A percentile compares a stretch with the other conserved stretches of the same genome.
phyloP scores from a whole-genome alignment of 805 yeast species.

The Teunomyces stri region DNA sequence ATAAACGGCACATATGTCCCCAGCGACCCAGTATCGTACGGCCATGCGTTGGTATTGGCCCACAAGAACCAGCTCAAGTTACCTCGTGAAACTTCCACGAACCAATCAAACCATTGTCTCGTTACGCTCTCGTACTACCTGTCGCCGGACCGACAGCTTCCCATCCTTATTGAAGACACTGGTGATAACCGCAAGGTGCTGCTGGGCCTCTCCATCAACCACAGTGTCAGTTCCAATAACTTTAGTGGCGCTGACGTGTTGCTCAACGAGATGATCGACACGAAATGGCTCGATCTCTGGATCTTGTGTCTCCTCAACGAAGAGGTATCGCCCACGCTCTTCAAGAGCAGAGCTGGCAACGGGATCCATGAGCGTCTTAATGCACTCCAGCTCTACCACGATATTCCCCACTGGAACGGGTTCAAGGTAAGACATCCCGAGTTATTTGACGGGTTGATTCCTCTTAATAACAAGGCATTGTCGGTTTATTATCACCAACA shows the following conservation, averaged over 20 bases:
- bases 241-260: slow-evolving; percentile 5
- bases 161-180: slow-evolving; percentile 50
- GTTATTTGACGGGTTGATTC: slow-evolving; percentile 13
- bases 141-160: slow-evolving; percentile 49
- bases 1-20: slow-evolving; percentile 38
- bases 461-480: not conserved
- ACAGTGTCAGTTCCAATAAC: slow-evolving; percentile 8
- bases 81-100: slow-evolving; percentile 10
- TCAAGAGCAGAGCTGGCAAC: slow-evolving; percentile 9
- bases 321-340: slow-evolving; percentile 10
- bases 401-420: slow-evolving; percentile 24
- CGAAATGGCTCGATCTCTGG: slow-evolving; percentile 52
- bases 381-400: slow-evolving; percentile 15
- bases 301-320: slow-evolving; percentile 27
- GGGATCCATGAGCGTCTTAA: slow-evolving; percentile 6
- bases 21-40: slow-evolving; percentile 58
- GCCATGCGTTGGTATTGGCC: slow-evolving; percentile 46
- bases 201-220: slow-evolving; percentile 5
- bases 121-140: slow-evolving; percentile 49
- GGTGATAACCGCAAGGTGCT: not conserved
- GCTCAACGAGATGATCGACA: slow-evolving; percentile 39
- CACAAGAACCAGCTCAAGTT: slow-evolving; percentile 37
- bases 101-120: slow-evolving; percentile 25
- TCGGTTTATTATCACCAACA: slow-evolving; percentile 7
- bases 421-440: slow-evolving; percentile 26